Evolutionary conservation across 768 basidiomycete species (phyloP), one percentile per base, ranked within the genome.

Genomic region (Termitomyces sp.): DNA sequence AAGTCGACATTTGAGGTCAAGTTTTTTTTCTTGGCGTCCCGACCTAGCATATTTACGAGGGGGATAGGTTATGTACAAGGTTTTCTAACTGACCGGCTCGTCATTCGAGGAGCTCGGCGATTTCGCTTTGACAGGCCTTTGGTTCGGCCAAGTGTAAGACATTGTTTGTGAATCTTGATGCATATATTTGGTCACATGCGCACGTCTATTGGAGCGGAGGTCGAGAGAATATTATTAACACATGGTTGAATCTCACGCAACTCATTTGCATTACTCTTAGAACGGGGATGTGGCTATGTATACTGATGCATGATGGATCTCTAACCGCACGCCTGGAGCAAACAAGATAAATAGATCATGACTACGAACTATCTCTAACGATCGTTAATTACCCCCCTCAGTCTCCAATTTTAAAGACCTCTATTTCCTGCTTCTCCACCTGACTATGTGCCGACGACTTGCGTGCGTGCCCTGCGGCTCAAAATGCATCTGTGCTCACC

Each of bases 381-480:
- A 54, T n/a, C 35, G 35, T 30, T 32, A 26, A 30, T 22, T 53
- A n/a, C 3, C 44, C 47, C 26, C 45, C 53, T 50, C 53, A 51
- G n/a, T 63, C 13, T 35, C 53, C 18, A 26, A 46, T 36, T 26
- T 26, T 24, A 30, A 16, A 33, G 14, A 54, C 45, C 20, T 49
- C 38, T 24, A 40, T 36, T 32, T 57, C 28, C 30, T 20, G 24
- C 52, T n/a, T 24, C 26, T 44, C 20, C 12, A 52, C 45, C 47
- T 26, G 46, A 67, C 45, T 57, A 91, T 91, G 89, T 91, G 89
- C 69, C 82, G 76, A 76, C 83, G 83, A 71, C 77, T 90, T 70
- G 86, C 89, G 89, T 90, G 74, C 65, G 88, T 81, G 56, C 24
- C 45, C 63, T 40, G 53, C 13, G 28, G 53, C 26, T 62, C 28